A percentile compares a stretch with the other conserved stretches of the same genome.
These are phyloP conservation scores for Phialophora expanda DNA, from an alignment of 2,329 filamentous ascomycete genomes.

Conservation along the genomic window DNA sequence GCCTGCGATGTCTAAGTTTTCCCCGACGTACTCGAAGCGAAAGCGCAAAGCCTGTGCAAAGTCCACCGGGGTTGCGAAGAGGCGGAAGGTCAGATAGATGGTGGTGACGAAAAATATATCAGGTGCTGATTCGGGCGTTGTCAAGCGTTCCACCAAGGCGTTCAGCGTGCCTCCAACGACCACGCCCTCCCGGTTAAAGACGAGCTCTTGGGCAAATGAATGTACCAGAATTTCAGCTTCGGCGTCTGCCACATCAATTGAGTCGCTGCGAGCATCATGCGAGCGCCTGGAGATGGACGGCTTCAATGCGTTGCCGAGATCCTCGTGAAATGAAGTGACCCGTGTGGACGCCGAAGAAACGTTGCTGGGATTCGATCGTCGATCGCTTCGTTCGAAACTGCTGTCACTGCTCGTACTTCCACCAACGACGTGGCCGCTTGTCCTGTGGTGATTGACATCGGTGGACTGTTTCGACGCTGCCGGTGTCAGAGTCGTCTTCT, in stretches of 20 bases:
- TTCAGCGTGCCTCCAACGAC: slow-evolving; percentile 90
- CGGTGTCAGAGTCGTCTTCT: slow-evolving; percentile 1
- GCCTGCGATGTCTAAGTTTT: slow-evolving; percentile 73
- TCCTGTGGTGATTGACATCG: slow-evolving; percentile 23
- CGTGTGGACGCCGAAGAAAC: slow-evolving; percentile 83
- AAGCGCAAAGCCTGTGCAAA: slow-evolving; percentile 84
- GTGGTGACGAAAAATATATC: slow-evolving; percentile 90
- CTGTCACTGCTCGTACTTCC: slow-evolving; percentile 74
- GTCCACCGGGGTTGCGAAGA: slow-evolving; percentile 81
- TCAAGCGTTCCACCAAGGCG: slow-evolving; percentile 91
- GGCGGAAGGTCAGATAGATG: slow-evolving; percentile 93
- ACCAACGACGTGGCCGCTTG: slow-evolving; percentile 14
- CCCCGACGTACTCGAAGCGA: slow-evolving; percentile 88
- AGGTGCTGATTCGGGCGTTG: slow-evolving; percentile 88
- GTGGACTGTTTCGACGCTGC: slow-evolving; percentile 15
- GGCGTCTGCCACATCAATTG: slow-evolving; percentile 73
- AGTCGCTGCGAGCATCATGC: slow-evolving; percentile 9
- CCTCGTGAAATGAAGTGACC: slow-evolving; percentile 65
- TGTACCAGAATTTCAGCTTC: slow-evolving; percentile 92
- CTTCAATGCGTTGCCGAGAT: slow-evolving; percentile 9
- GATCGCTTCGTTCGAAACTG: slow-evolving; percentile 64
- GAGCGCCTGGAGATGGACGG: slow-evolving; percentile 7
- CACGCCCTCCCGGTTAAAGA: slow-evolving; percentile 92
- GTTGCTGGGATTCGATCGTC: slow-evolving; percentile 79
- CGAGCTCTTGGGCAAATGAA: slow-evolving; percentile 87